Base-by-base conservation (phyloP, 116 monocot species). In the Cymodocea nodosa region DNA sequence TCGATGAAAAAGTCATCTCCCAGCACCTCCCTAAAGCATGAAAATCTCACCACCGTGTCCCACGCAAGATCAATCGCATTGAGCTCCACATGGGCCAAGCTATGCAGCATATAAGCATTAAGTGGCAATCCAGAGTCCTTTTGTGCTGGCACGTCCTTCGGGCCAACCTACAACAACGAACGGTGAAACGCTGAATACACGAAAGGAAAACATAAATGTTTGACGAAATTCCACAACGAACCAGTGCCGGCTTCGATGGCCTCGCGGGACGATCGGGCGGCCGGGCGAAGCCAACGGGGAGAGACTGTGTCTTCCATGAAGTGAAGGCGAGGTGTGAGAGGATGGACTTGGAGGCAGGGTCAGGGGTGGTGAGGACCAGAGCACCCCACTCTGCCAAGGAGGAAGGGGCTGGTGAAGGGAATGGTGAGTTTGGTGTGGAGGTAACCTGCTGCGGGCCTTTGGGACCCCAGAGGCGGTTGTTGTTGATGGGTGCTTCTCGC, bases 51-150 rank as follows among this genome's bases (percentile, higher is more conserved):
- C 18, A 90, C 87, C 0, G 95, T 95, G 63, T 95, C 95, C 95
- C 95, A 95, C 1, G 95, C 95, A 51, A 90, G 80, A 65, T 94
- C 90, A 15, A 90, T 85, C 35, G 95, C 95, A 44, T 95, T 95
- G 23, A 95, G 84, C 83, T 95, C 95, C 49, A 95, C 87, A 40
- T 95, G 95, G n/a, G 95, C 95, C 72, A 95, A 52, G 51, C 79
- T 84, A 65, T 95, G 95, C 22, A 95, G 83, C 87, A 95, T 77
- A 68, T 90, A 90, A 9, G 79, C 90, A 50, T 95, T 95, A 34
- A 95, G 77, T 60, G 95, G 95, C 68, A 90, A n/a, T 0, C 87
- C 90, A 36, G 79, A 77, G 6, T 69, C 68, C 85, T 95, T 95
- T 56, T 78, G 90, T 19, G 83, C 14, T 0, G 83, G 83, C 57